phyloP scores from a whole-genome alignment of 352 stramenopile species.

The Lagenidium giganteum region DNA sequence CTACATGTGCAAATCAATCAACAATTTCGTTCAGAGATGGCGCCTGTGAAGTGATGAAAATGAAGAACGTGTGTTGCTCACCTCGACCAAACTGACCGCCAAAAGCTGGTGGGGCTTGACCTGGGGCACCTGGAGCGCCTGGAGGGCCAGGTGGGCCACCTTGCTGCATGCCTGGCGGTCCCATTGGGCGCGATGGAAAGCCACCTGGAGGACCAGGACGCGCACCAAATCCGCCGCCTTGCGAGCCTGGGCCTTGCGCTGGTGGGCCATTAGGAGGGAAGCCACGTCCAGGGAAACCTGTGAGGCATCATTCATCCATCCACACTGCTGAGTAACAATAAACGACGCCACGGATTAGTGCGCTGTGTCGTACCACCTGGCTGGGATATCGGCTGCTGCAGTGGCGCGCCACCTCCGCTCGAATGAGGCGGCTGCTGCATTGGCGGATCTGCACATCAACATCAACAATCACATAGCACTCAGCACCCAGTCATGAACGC shows the following conservation, averaged over 20 bases:
- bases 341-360: no score
- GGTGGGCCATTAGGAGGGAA: no score
- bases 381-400: conserved; percentile 1
- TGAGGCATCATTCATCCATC: no score
- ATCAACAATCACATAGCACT: no score
- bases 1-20: conserved; percentile 6
- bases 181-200: conserved; percentile 13
- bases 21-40: no score
- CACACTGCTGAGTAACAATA: no score
- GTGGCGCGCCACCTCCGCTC: background rate
- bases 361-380: conserved; percentile 1
- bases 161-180: conserved; percentile 17
- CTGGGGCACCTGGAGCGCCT: no score
- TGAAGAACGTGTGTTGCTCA: no score
- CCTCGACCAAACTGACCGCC: conserved; percentile 21
- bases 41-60: no score
- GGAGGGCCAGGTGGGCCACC: conserved; percentile 1
- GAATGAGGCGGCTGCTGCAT: conserved; percentile 8
- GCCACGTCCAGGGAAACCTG: no score
- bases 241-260: conserved; percentile 11
- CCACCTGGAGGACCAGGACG: conserved; percentile 14
- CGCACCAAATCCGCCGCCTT: conserved; percentile 5
- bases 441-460: conserved; percentile 3
- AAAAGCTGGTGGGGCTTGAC: no score
- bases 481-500: no score